Percentiles rank a stretch among this genome's conserved stretches.
Evolutionary conservation across 306 rosid genomes (phyloP).

Genomic region (Corylus heterophylla): DNA sequence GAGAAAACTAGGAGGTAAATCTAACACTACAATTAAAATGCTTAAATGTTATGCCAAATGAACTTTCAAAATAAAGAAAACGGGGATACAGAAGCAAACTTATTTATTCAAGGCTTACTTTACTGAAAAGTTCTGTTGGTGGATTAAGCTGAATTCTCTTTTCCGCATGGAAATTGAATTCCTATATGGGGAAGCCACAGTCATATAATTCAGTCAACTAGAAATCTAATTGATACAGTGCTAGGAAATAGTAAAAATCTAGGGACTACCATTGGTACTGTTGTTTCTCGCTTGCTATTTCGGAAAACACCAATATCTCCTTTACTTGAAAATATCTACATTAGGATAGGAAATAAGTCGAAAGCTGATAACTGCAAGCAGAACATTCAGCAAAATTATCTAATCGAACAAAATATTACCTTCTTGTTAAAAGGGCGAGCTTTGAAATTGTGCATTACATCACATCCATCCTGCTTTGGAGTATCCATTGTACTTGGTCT

Average conservation of each 20-base stretch:
- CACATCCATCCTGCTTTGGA: constrained; percentile 50
- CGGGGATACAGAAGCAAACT: neutral
- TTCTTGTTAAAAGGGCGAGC: constrained; percentile 76
- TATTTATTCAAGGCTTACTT: constrained; percentile 43
- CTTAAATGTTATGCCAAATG: neutral
- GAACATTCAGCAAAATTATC: neutral
- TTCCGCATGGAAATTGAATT: constrained; percentile 70
- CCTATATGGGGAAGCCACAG: constrained; percentile 49
- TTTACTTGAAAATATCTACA: constrained; percentile 87
- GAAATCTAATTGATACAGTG: neutral
- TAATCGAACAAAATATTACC: constrained; percentile 42
- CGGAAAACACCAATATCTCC: constrained; percentile 87
- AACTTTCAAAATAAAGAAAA: neutral
- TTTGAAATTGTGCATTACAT: constrained; percentile 54
- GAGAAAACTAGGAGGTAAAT: constrained; percentile 8
- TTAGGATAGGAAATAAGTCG: constrained; percentile 7
- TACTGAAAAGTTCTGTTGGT: constrained; percentile 85
- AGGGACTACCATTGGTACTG: constrained; percentile 67
- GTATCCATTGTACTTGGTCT: constrained; percentile 61
- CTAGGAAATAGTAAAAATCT: constrained; percentile 17
- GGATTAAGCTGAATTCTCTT: constrained; percentile 65
- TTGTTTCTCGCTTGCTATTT: constrained; percentile 75
- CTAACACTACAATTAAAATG: neutral
- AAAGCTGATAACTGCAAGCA: constrained; percentile 9
- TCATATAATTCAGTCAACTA: constrained; percentile 12